Evolutionary conservation across 371 early-diverging fungal species (phyloP), one percentile per base, ranked within the genome.

Genomic region (Entomophthora muscae): DNA sequence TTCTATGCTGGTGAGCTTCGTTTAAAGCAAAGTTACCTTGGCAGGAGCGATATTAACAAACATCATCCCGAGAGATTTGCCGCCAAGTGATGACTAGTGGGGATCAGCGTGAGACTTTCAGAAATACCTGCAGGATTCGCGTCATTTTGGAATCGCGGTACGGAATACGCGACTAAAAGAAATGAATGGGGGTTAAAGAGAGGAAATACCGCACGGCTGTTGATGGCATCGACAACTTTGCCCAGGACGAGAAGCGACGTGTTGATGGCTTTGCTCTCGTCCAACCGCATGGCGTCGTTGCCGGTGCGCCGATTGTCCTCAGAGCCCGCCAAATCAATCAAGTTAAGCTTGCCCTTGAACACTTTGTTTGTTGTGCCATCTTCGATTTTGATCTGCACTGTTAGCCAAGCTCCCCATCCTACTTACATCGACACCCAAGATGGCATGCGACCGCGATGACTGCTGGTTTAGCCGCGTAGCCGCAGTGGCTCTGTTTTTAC

Each of bases 81-180:
- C 86, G 28, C 83, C 83, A 1, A 88, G 68, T 1, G 84, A 81
- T 66, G 83, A 80, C 71, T 74, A 65, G 52, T 21, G 28, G 7
- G 22, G 17, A 30, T 52, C 57, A 17, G 2, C 23, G 31, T 58
- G 52, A 21, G 33, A 1, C 1, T 17, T 3, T 1, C 28, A 12
- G 7, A 21, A 31, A 23, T 66, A 71, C 73, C 70, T 86, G 83
- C 51, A 88, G 69, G 3, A 86, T 75, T 12, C 85, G 71, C 23
- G 88, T 88, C 76, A 88, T 79, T 67, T 86, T 86, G 12, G 84
- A 83, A 67, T 88, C 87, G 27, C 87, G 71, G 72, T 80, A 87
- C 22, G 87, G 87, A 12, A 88, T 76, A 0, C 85, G 71, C 13
- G 66, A 27, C 72, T 74, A 52, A 29, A 64, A 62, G 2, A n/a